Conservation (phyloP, 208 protist genomes). For the Herpetomonas tarakana region DNA sequence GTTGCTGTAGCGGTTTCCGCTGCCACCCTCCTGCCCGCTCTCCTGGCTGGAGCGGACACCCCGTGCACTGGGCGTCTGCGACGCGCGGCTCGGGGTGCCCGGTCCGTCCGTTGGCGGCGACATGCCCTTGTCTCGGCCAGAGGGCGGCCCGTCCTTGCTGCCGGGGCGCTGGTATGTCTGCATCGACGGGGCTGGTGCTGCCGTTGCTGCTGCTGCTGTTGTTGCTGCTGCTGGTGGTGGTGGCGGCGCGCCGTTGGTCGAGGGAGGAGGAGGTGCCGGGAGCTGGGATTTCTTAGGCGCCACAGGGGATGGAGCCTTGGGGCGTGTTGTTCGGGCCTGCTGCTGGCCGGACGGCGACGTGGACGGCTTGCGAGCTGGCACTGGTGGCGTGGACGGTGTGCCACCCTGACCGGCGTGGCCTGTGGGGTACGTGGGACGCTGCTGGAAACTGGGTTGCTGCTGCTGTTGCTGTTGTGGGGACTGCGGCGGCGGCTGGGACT, state of each 20-base stretch:
- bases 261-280: not conserved
- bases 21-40: not conserved
- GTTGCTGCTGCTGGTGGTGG: slow-evolving; percentile 8
- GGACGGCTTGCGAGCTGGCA: not conserved
- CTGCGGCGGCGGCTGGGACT: slow-evolving; percentile 4
- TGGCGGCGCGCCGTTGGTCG: slow-evolving; percentile 1
- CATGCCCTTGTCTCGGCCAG: not conserved
- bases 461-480: slow-evolving; percentile 6
- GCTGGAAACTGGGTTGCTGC: slow-evolving; percentile 6
- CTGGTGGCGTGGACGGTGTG: not conserved
- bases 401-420: not conserved
- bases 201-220: slow-evolving; percentile 1
- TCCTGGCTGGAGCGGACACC: no score
- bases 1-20: not conserved
- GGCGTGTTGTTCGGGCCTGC: no score
- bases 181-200: not conserved
- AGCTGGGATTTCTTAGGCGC: not conserved
- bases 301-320: no score
- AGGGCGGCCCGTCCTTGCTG: not conserved
- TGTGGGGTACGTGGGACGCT: slow-evolving; percentile 4
- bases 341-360: not conserved
- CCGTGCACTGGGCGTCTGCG: no score
- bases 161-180: no score
- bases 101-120: not conserved
- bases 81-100: no score